Conservation (phyloP, 768 basidiomycete genomes). For the Phanerochaete sordida region DNA sequence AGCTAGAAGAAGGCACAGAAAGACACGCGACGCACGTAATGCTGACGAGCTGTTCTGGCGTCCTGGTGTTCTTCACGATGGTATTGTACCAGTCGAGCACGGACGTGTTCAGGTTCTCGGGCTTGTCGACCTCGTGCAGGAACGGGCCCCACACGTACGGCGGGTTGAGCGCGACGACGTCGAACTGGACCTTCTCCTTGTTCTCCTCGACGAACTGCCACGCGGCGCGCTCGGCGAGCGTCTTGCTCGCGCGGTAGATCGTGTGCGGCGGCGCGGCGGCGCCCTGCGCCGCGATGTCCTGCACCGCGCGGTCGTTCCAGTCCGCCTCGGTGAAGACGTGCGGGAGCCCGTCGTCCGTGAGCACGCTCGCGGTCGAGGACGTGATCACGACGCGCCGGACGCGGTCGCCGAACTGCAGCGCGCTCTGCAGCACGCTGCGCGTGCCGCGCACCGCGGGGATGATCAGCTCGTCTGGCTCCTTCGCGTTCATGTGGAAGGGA, state of each 20-base stretch:
- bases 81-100: conserved; percentile 30
- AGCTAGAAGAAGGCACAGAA: background rate
- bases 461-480: conserved; percentile 31
- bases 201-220: conserved; percentile 17
- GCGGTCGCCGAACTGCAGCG: conserved; percentile 25
- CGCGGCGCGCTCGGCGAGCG: conserved; percentile 47
- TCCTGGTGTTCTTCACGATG: conserved; percentile 17
- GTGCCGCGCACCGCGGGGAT: conserved; percentile 44
- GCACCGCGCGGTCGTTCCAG: conserved; percentile 33
- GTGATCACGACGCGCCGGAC: conserved; percentile 73
- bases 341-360: conserved; percentile 16
- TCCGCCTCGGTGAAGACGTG: conserved; percentile 43
- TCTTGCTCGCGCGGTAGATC: conserved; percentile 64
- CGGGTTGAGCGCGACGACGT: conserved; percentile 34
- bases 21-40: background rate
- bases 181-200: conserved; percentile 26
- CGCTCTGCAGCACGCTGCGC: conserved; percentile 30
- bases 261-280: conserved; percentile 23
- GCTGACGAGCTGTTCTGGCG: background rate
- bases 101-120: conserved; percentile 38
- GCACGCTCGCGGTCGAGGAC: conserved; percentile 55
- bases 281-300: conserved; percentile 27
- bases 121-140: conserved; percentile 16
- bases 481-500: conserved; percentile 12
- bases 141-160: conserved; percentile 28